Percentiles rank a stretch among this genome's conserved stretches.
These are phyloP conservation scores for Didymella segeticola DNA, from an alignment of 2,329 filamentous ascomycete species.

Conservation along the genomic window DNA sequence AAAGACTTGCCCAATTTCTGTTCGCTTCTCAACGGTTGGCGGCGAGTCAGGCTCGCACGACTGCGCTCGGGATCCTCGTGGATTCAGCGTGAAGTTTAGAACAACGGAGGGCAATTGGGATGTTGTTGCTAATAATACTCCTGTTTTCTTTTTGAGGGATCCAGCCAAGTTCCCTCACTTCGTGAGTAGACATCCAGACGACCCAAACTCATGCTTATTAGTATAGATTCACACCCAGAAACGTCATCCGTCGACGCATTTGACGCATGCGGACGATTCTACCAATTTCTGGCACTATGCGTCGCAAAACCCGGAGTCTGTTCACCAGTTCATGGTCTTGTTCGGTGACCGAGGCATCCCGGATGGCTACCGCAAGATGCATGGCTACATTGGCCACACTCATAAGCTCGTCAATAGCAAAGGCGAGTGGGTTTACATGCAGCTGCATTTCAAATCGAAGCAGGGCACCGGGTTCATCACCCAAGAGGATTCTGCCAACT, in stretches of 20 bases:
- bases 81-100: constrained; percentile 76
- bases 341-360: constrained; percentile 64
- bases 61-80: constrained; percentile 73
- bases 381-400: constrained; percentile 61
- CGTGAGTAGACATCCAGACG: background rate
- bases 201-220: constrained; percentile 54
- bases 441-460: constrained; percentile 62
- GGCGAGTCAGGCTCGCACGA: constrained; percentile 76
- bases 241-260: constrained; percentile 72
- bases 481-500: constrained; percentile 58
- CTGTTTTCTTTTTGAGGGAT: constrained; percentile 77
- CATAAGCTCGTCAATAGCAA: constrained; percentile 62
- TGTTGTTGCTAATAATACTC: constrained; percentile 75
- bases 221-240: constrained; percentile 68
- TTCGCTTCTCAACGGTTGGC: constrained; percentile 78
- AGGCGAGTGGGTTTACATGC: constrained; percentile 60
- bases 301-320: constrained; percentile 60
- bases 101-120: constrained; percentile 79
- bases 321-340: constrained; percentile 62
- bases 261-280: constrained; percentile 68
- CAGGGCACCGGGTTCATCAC: constrained; percentile 61
- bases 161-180: constrained; percentile 65
- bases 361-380: constrained; percentile 63
- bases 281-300: constrained; percentile 73
- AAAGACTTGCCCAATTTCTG: constrained; percentile 71